Conservation (phyloP, 2,329 filamentous ascomycete species). For the Gremmenia infestans region DNA sequence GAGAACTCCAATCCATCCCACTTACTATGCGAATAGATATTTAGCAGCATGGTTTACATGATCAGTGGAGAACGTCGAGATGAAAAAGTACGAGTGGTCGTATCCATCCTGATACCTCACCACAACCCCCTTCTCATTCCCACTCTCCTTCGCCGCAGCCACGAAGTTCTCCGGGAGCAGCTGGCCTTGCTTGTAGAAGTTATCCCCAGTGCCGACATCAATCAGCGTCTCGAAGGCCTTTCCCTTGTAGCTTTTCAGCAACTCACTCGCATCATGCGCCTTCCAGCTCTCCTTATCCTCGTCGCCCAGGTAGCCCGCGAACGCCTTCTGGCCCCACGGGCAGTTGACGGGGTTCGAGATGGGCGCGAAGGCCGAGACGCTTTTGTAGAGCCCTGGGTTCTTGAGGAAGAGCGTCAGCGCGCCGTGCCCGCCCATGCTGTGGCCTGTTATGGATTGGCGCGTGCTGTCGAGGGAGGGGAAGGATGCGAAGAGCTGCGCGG, state of each 20-base stretch:
- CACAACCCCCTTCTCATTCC: conserved; percentile 63
- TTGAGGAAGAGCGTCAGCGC: conserved; percentile 88
- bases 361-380: conserved; percentile 84
- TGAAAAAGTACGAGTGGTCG: conserved; percentile 97
- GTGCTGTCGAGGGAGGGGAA: conserved; percentile 67
- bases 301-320: conserved; percentile 81
- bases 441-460: conserved; percentile 80
- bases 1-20: conserved; percentile 8
- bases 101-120: conserved; percentile 86
- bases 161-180: conserved; percentile 91
- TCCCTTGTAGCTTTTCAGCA: conserved; percentile 70
- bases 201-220: conserved; percentile 90
- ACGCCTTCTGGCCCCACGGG: conserved; percentile 95
- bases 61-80: conserved; percentile 83
- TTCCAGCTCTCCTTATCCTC: conserved; percentile 69
- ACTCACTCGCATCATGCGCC: conserved; percentile 86
- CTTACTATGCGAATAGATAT: conserved; percentile 60
- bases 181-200: conserved; percentile 94
- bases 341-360: conserved; percentile 81
- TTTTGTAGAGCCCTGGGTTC: conserved; percentile 85
- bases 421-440: conserved; percentile 97
- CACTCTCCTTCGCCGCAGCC: conserved; percentile 69
- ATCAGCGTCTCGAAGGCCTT: conserved; percentile 70
- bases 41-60: conserved; percentile 91
- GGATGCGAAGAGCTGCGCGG: conserved; percentile 63